A percentile compares a stretch with the other conserved stretches of the same genome.
Conservation (phyloP, 345 rosid species). For the Ceriops decandra region DNA sequence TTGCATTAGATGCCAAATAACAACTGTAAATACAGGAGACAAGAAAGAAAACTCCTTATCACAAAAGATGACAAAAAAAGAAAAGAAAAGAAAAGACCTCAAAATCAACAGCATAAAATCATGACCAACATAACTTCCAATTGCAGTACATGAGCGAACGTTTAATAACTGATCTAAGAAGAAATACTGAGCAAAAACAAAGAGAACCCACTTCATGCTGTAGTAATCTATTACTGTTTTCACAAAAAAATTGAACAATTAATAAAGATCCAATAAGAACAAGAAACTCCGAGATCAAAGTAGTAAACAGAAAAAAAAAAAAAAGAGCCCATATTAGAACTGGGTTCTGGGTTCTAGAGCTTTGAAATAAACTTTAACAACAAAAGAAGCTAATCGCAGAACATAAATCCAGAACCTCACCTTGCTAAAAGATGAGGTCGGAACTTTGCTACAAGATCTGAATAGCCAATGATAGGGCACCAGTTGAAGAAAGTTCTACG, state of each 20-base stretch:
- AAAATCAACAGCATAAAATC: too few relatives aligned
- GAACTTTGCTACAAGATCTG: background rate
- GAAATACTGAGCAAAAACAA: background rate
- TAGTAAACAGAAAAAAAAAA: background rate
- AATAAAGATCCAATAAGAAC: slow-evolving; percentile 2
- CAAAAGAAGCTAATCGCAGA: background rate
- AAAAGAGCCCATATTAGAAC: slow-evolving; percentile 7
- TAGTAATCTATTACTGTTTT: background rate
- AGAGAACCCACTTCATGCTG: background rate
- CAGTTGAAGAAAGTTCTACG: background rate
- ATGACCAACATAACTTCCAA: background rate
- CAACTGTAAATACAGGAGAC: background rate
- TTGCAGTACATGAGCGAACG: background rate
- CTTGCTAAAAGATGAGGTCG: background rate
- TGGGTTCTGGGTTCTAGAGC: too few relatives aligned
- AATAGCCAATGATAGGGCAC: background rate
- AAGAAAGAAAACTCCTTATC: too few relatives aligned
- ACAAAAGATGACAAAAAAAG: background rate
- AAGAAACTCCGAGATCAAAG: background rate
- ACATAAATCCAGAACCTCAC: background rate
- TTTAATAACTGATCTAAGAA: background rate
- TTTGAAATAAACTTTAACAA: too few relatives aligned
- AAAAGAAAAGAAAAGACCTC: background rate
- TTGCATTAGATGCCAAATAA: background rate
- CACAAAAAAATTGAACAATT: background rate